Percentiles rank a stretch among this genome's conserved stretches.
Conservation (phyloP, 768 basidiomycete species). For the Suillus plorans region DNA sequence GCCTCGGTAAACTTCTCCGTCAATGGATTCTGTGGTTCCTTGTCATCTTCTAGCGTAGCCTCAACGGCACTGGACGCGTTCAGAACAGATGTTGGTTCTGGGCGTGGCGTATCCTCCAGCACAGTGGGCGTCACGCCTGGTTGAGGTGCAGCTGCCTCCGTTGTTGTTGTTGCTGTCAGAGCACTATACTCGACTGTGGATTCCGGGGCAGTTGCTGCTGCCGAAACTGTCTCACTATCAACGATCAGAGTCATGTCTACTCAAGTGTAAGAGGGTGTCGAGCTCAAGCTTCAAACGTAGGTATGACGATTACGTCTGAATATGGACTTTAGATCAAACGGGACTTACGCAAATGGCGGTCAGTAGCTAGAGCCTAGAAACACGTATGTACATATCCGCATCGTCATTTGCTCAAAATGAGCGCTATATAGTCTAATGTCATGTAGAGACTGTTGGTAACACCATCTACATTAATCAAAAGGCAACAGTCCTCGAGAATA, state of each 20-base stretch:
- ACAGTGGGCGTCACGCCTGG: constrained; percentile 7
- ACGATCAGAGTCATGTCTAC: constrained; percentile 2
- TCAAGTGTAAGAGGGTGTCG: background rate
- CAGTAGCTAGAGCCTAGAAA: background rate
- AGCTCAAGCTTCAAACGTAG: background rate
- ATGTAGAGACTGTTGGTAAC: background rate
- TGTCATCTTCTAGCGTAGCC: constrained; percentile 14
- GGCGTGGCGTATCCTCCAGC: background rate
- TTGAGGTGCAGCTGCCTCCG: constrained; percentile 7
- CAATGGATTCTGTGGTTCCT: constrained; percentile 67
- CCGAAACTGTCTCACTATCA: constrained; percentile 1
- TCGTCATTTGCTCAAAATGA: background rate
- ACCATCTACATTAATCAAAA: background rate
- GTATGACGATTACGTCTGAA: background rate
- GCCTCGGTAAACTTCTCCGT: constrained; percentile 66
- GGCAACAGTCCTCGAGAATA: constrained; percentile 13
- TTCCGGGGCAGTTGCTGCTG: background rate
- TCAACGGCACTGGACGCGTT: background rate
- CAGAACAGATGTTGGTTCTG: background rate
- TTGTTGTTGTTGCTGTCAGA: background rate
- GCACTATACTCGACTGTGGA: constrained; percentile 1
- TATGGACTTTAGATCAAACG: background rate
- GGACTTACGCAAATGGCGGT: too few relatives aligned
- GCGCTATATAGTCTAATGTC: background rate
- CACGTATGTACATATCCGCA: background rate